These are phyloP conservation scores for Jackrogersella minutella DNA, from an alignment of 495 filamentous ascomycete genomes.

Conservation along the genomic window DNA sequence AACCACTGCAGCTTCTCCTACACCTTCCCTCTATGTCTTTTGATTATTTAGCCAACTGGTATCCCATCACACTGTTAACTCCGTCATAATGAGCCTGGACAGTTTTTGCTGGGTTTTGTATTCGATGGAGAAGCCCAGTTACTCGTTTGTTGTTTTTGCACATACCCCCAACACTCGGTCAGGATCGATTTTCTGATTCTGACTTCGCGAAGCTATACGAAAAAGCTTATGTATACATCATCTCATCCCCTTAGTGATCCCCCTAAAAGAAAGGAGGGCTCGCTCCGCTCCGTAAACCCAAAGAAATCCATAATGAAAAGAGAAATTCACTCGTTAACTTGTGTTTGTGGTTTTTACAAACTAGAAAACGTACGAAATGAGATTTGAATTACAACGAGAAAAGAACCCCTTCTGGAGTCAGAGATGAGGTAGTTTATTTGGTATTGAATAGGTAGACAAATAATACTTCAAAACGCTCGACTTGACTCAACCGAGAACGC, in stretches of 20 bases:
- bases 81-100: conserved; percentile 5
- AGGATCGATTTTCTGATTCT: conserved; percentile 28
- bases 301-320: conserved; percentile 43
- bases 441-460: neutral
- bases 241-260: conserved; percentile 18
- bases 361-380: neutral
- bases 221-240: conserved; percentile 45
- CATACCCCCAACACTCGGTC: conserved; percentile 40
- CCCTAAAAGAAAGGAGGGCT: conserved; percentile 5
- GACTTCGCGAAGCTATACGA: conserved; percentile 27
- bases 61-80: conserved; percentile 22
- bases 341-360: conserved; percentile 1
- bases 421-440: no score
- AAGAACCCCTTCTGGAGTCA: neutral
- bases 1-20: neutral
- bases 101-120: conserved; percentile 20
- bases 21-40: conserved; percentile 14
- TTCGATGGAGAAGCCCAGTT: conserved; percentile 26
- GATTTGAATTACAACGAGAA: neutral
- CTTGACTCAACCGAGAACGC: neutral
- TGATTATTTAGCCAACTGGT: conserved; percentile 20
- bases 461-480: neutral
- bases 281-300: conserved; percentile 10
- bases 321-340: conserved; percentile 35
- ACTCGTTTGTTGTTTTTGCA: conserved; percentile 38